Conservation (phyloP, 176 grass and related monocot genomes). For the Thinopyrum elongatum region DNA sequence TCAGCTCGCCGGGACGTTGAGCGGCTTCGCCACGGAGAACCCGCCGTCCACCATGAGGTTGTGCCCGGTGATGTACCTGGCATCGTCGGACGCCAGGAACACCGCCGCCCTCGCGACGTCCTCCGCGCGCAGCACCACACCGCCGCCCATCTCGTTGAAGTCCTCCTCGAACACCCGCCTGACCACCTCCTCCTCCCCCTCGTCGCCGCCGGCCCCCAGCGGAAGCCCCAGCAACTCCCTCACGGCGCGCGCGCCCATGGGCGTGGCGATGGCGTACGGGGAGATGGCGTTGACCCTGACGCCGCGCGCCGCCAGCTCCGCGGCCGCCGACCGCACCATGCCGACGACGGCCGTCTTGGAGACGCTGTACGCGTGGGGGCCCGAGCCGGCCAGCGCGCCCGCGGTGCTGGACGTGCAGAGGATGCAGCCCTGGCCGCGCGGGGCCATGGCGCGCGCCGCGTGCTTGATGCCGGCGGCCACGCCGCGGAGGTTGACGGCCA, state of each 20-base stretch:
- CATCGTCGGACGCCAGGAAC: neutral
- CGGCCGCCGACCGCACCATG: constrained; percentile 13
- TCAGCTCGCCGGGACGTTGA: neutral
- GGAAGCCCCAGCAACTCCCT: neutral
- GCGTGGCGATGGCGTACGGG: constrained; percentile 13
- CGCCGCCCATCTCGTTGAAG: neutral
- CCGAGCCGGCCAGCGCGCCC: neutral
- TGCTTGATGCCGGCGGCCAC: constrained; percentile 60
- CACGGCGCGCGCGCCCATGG: neutral
- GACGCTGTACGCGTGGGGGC: constrained; percentile 13
- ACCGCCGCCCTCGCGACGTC: neutral
- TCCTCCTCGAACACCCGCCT: constrained; percentile 6
- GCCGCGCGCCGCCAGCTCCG: constrained; percentile 15
- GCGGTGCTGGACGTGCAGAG: neutral
- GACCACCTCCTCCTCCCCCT: neutral
- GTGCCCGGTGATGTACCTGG: neutral
- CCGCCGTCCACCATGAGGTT: constrained; percentile 6
- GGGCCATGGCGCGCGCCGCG: constrained; percentile 62
- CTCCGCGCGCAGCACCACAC: neutral
- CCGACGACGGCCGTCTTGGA: constrained; percentile 32
- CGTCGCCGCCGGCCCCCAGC: neutral
- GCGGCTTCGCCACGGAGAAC: neutral
- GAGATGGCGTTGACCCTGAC: constrained; percentile 38
- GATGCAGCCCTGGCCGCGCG: neutral
- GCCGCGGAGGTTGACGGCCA: constrained; percentile 51